Evolutionary conservation across 2,329 filamentous ascomycete species (phyloP).

Genomic region (Aspergillus ruber): DNA sequence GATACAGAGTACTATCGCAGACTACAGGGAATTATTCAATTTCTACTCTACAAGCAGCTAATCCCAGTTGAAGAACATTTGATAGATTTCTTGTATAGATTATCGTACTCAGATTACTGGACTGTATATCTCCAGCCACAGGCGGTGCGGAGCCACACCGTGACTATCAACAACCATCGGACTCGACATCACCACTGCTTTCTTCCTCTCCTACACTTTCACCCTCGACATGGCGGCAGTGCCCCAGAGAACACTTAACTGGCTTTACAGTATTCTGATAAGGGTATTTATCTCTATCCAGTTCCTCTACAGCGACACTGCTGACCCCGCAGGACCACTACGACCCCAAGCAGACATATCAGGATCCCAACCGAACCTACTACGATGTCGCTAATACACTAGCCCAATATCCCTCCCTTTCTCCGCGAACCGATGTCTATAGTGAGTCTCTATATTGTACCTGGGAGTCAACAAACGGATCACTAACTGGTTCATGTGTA

Average conservation of each 20-base stretch:
- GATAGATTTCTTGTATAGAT: no score
- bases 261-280: constrained; percentile 86
- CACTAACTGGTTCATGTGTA: constrained; percentile 30
- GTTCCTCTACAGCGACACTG: constrained; percentile 3
- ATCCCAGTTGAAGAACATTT: no score
- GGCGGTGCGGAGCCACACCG: constrained; percentile 5
- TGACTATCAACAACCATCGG: no score
- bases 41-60: no score
- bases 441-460: constrained; percentile 49
- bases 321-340: constrained; percentile 27
- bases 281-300: constrained; percentile 47
- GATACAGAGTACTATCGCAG: no score
- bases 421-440: constrained; percentile 88
- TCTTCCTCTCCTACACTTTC: constrained; percentile 5
- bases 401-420: constrained; percentile 69
- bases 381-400: constrained; percentile 81
- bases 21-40: no score
- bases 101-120: no score
- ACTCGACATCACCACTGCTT: constrained; percentile 4
- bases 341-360: constrained; percentile 66
- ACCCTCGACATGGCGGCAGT: constrained; percentile 53
- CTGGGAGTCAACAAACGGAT: no score
- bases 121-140: neutral
- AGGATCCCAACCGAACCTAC: constrained; percentile 87
- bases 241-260: constrained; percentile 84